Base-by-base conservation (phyloP, 768 basidiomycete species). In the Lactarius sanguifluus region DNA sequence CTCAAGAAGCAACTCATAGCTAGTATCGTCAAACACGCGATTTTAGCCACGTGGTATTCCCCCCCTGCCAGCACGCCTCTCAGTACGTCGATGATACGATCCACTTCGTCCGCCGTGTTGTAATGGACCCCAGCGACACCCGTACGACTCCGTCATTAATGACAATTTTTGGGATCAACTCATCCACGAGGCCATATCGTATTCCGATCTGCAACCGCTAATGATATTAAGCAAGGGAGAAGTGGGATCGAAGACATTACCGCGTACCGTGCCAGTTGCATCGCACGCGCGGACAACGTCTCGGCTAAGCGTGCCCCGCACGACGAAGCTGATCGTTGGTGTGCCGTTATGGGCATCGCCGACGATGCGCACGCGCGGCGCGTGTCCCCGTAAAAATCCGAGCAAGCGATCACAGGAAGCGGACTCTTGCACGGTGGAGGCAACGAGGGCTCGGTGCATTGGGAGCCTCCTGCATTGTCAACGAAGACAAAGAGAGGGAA, bases 401-500 rank as follows among this genome's bases (percentile, higher is more conserved):
- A 92, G 72, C 16, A 92, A 76, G 6, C 81, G 82, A 34, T 72
- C 71, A 20, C 89, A 73, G 5, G 92, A 78, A 1, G 67, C 73
- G 69, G 85, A 84, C 72, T 93, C 91, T 69, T 93, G 83, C 12
- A 69, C 73, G 8, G 85, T 82, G 62, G 92, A 86, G 13, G 81
- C 82, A 12, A 76, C 78, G 72, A 86, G 90, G 0, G 84, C 58
- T 81, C 77, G 1, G 84, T 76, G 45, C 82, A 83, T 73, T 86
- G 90, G 3, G 89, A 90, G 10, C 90, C 90, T 0, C 89, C 90
- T 0, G 90, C 91, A 66, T 89, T 92, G 77, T 91, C 90, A 3
- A 81, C 91, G 71, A 83, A 91, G 66, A 90, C 81, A 71, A 80
- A 91, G 1, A 4, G 86, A 76, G 4, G 89, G 90, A 73, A 92